Evolutionary conservation across 768 basidiomycete species (phyloP).

Genomic region (Mycena kentingensis): DNA sequence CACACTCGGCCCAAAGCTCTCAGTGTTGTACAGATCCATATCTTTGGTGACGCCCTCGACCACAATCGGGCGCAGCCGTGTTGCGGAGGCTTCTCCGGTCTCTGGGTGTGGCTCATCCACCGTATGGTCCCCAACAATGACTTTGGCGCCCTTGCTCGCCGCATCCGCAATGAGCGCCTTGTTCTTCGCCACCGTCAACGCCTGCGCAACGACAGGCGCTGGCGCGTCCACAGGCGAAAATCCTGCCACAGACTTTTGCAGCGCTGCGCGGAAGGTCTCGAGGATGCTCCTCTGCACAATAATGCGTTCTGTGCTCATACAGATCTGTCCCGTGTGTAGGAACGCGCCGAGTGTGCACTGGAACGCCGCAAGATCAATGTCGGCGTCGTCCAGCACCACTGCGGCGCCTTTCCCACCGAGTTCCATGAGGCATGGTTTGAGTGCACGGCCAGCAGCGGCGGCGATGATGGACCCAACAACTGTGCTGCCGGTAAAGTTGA

Average conservation of each 20-base stretch:
- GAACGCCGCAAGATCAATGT: constrained; percentile 50
- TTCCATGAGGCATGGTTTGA: constrained; percentile 66
- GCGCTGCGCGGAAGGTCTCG: constrained; percentile 56
- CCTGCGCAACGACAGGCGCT: constrained; percentile 16
- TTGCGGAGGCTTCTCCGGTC: constrained; percentile 10
- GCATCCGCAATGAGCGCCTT: constrained; percentile 17
- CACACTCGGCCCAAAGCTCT: constrained; percentile 23
- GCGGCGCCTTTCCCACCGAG: constrained; percentile 54
- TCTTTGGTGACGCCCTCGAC: constrained; percentile 20
- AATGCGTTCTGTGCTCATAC: constrained; percentile 69
- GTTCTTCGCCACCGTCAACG: constrained; percentile 12
- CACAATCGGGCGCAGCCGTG: constrained; percentile 10
- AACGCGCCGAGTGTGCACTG: constrained; percentile 57
- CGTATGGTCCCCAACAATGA: constrained; percentile 17
- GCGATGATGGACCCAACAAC: constrained; percentile 60
- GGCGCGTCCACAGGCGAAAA: constrained; percentile 2
- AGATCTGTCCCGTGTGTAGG: constrained; percentile 67
- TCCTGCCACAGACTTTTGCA: constrained; percentile 47
- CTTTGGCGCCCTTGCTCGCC: constrained; percentile 16
- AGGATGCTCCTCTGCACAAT: constrained; percentile 65
- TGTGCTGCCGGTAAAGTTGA: constrained; percentile 67
- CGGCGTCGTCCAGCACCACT: constrained; percentile 50
- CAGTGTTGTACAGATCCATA: constrained; percentile 18
- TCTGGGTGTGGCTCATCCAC: constrained; percentile 17
- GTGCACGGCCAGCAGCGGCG: constrained; percentile 60